Evolutionary conservation across 169 alveolate genomes (phyloP), one percentile per base, ranked within the genome.

Genomic region (Blepharisma undulans): DNA sequence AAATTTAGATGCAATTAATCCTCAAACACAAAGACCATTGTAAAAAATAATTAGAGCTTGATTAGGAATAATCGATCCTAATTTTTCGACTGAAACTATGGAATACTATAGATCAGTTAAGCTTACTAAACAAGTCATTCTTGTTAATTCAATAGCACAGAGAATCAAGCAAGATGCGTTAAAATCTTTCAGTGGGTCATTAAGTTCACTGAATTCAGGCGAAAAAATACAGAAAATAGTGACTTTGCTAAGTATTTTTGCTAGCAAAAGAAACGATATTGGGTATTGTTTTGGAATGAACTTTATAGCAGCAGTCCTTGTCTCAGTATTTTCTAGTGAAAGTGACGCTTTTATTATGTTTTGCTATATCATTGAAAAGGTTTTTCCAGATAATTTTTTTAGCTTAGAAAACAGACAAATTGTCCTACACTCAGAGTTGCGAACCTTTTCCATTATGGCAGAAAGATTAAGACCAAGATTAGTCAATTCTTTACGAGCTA

Each of bases 231-330:
- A 30, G 29, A 86, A 86, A 32, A 30, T 86, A 60, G 84, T 72
- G 22, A 72, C 27, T 72, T n/a, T 66, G 29, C 36, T 86, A 72
- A 36, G 84, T 4, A 72, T 86, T 19, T 86, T 86, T 72, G 80
- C 33, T 1, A 19, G n/a, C 7, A 86, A 86, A 86, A 60, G 91
- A 66, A 86, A 86, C 5, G 91, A 86, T 29, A 71, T 86, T 72
- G 91, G 84, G 22, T 86, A 86, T 34, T 59, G 72, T 22, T 29
- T 22, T 29, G 91, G 91, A 6, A 66, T 86, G 82, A 86, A 27
- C 48, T 86, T 86, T 4, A 86, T 86, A 19, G 84, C 72, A n/a
- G 91, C 76, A 61, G 60, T 86, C 72, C 29, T 36, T 60, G 34
- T 66, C 10, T 25, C 34, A 19, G 84, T 86, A 32, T 72, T 86